These are phyloP conservation scores for Pythium brachiatum DNA, from an alignment of 352 stramenopile species.

Conservation along the genomic window DNA sequence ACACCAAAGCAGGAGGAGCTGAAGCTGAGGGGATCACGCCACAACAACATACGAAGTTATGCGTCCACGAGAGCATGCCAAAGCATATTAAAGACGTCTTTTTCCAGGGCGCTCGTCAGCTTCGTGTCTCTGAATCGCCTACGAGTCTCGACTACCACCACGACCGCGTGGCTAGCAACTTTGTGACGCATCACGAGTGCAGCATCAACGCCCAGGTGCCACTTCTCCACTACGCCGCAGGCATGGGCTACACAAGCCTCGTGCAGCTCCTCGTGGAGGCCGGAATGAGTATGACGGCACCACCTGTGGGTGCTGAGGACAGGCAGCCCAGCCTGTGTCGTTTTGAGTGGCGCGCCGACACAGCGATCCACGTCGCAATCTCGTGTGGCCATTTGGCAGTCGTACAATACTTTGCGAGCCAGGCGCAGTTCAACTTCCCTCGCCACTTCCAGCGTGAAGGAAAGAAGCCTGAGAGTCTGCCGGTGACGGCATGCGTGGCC, in stretches of 20 bases:
- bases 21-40: not conserved
- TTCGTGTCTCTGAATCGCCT: conserved; percentile 8
- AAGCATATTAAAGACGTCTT: conserved; percentile 12
- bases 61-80: conserved; percentile 16
- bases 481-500: conserved; percentile 39
- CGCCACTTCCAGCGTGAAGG: conserved; percentile 41
- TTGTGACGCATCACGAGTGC: conserved; percentile 39
- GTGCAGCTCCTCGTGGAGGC: conserved; percentile 38
- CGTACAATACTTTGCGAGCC: conserved; percentile 35
- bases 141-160: conserved; percentile 9
- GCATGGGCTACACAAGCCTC: conserved; percentile 33
- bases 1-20: not conserved
- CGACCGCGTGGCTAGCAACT: conserved; percentile 25
- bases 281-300: conserved; percentile 42
- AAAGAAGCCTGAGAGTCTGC: conserved; percentile 39
- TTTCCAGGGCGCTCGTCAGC: not conserved
- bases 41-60: not conserved
- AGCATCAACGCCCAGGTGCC: conserved; percentile 42
- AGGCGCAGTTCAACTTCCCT: conserved; percentile 47
- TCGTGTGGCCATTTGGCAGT: conserved; percentile 44
- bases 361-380: conserved; percentile 50
- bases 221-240: conserved; percentile 40
- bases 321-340: not conserved
- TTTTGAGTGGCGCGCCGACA: conserved; percentile 30
- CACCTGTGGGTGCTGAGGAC: not conserved